Percentiles rank a stretch among this genome's conserved stretches.
phyloP scores from a whole-genome alignment of 2,329 filamentous ascomycete genomes.

The Xylaria sp. region DNA sequence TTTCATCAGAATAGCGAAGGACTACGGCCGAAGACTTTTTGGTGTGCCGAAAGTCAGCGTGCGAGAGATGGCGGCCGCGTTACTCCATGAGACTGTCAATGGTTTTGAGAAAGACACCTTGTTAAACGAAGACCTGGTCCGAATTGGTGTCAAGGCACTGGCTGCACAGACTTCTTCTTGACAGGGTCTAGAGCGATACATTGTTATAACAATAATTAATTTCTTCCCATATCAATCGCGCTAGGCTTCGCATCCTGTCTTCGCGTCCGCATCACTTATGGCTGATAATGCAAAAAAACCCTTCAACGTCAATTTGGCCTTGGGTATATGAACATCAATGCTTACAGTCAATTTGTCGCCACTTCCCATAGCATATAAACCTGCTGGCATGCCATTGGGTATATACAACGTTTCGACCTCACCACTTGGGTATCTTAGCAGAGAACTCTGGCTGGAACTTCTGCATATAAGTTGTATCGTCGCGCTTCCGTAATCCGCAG shows the following conservation, averaged over 20 bases:
- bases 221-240: too few species aligned
- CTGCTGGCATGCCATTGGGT: too few species aligned
- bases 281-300: too few species aligned
- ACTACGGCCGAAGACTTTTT: slow-evolving; percentile 17
- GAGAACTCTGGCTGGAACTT: slow-evolving; percentile 46
- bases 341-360: too few species aligned
- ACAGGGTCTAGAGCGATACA: too few species aligned
- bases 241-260: too few species aligned
- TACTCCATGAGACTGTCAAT: slow-evolving; percentile 43
- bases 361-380: too few species aligned
- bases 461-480: slow-evolving; percentile 47
- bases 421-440: slow-evolving; percentile 44
- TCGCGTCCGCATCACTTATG: too few species aligned
- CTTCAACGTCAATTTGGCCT: too few species aligned
- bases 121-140: slow-evolving; percentile 39
- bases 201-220: too few species aligned
- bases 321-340: too few species aligned
- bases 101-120: slow-evolving; percentile 44
- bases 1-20: too few species aligned
- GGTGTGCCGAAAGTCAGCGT: slow-evolving; percentile 38
- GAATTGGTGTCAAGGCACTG: neutral
- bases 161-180: neutral
- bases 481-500: slow-evolving; percentile 45
- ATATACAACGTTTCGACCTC: neutral
- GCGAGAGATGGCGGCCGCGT: slow-evolving; percentile 37